Percentiles rank a stretch among this genome's conserved stretches.
These are phyloP conservation scores for Pisolithus marmoratus DNA, from an alignment of 768 basidiomycete species.

Conservation along the genomic window DNA sequence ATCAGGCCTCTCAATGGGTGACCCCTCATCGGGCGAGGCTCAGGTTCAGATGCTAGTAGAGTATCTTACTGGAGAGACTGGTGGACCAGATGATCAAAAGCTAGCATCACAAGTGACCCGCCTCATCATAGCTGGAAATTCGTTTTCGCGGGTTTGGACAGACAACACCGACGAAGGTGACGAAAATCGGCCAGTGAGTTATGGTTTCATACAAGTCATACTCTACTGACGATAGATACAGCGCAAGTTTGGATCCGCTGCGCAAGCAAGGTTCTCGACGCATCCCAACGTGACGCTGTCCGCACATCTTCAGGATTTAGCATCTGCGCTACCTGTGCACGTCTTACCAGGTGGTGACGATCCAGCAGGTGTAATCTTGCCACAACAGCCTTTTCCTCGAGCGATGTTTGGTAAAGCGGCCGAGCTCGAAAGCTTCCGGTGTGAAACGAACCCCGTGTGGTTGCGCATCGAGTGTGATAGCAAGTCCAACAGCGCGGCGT, in stretches of 20 bases:
- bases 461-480: conserved; percentile 53
- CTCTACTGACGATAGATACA: conserved; percentile 26
- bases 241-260: conserved; percentile 62
- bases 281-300: conserved; percentile 72
- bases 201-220: neutral
- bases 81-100: conserved; percentile 59
- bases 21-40: conserved; percentile 54
- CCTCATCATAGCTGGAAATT: conserved; percentile 88
- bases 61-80: conserved; percentile 80
- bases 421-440: conserved; percentile 56
- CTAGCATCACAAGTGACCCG: conserved; percentile 71
- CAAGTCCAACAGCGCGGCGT: conserved; percentile 20
- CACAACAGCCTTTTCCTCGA: conserved; percentile 89
- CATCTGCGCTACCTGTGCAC: conserved; percentile 75
- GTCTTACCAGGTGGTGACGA: conserved; percentile 85
- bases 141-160: conserved; percentile 48
- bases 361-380: conserved; percentile 83
- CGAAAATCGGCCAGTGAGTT: conserved; percentile 55
- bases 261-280: conserved; percentile 52
- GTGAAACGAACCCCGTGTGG: conserved; percentile 90
- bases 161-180: conserved; percentile 33
- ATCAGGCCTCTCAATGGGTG: conserved; percentile 81
- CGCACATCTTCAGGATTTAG: conserved; percentile 67
- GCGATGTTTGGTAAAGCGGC: conserved; percentile 76
- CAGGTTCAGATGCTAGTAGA: conserved; percentile 86